Conservation (phyloP, 495 filamentous ascomycete species). For the Tuber umbilicatum region DNA sequence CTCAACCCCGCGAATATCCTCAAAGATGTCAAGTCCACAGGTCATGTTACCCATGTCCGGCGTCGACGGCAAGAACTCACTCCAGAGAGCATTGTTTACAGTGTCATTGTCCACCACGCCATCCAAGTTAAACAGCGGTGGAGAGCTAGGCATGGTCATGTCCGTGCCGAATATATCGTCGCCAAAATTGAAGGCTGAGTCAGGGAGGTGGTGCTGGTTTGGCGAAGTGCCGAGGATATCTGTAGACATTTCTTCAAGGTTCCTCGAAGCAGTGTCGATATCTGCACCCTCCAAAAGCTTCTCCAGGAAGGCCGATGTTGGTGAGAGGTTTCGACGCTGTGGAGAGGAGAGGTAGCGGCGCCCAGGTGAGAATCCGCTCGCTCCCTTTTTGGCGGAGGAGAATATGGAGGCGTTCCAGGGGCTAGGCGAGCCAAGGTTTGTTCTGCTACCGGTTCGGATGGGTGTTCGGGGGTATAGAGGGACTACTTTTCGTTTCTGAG, state of each 20-base stretch:
- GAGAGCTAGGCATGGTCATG: constrained; percentile 39
- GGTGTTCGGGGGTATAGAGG: constrained; percentile 35
- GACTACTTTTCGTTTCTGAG: constrained; percentile 44
- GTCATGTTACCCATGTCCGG: constrained; percentile 26
- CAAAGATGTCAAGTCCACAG: constrained; percentile 32
- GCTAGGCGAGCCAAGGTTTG: constrained; percentile 25
- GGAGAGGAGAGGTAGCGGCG: constrained; percentile 13
- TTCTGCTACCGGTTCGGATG: constrained; percentile 12
- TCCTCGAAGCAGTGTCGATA: constrained; percentile 9
- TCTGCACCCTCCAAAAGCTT: constrained; percentile 35
- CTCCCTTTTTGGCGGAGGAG: constrained; percentile 22
- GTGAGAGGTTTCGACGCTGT: constrained; percentile 21
- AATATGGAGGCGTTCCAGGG: constrained; percentile 36
- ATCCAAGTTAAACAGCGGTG: constrained; percentile 31
- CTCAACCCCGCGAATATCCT: constrained; percentile 20
- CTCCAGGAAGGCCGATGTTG: constrained; percentile 38
- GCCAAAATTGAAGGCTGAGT: constrained; percentile 20
- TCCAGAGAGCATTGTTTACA: constrained; percentile 26
- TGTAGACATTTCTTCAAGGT: constrained; percentile 17
- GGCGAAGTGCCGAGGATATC: constrained; percentile 23
- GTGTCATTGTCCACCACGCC: constrained; percentile 4
- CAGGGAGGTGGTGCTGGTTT: constrained; percentile 1
- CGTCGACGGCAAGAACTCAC: constrained; percentile 35
- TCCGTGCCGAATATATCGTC: constrained; percentile 40
- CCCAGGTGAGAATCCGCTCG: constrained; percentile 18